Conservation (phyloP, 257 asterid species). For the Ophiorrhiza pumila region DNA sequence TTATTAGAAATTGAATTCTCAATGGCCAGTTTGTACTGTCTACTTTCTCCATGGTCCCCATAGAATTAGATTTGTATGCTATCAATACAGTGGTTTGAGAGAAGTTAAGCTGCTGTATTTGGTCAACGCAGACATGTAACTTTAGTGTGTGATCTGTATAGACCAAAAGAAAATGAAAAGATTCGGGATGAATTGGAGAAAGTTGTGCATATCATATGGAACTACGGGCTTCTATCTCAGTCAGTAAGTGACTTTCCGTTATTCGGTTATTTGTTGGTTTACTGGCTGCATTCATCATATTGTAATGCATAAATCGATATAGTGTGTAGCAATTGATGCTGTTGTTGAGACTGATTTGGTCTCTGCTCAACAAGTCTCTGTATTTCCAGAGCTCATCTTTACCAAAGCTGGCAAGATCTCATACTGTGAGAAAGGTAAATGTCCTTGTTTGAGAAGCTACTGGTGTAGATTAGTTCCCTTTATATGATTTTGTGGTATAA, state of each 20-base stretch:
- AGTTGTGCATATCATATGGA: conserved; percentile 86
- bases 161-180: conserved; percentile 78
- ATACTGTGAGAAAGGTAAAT: conserved; percentile 78
- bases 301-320: conserved; percentile 25
- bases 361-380: conserved; percentile 64
- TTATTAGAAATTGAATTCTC: too few relatives aligned
- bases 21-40: too few relatives aligned
- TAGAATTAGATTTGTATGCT: too few relatives aligned
- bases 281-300: conserved; percentile 11
- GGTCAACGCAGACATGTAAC: conserved; percentile 51
- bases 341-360: conserved; percentile 67
- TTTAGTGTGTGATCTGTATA: too few relatives aligned
- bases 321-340: conserved; percentile 93
- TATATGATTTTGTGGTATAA: neutral
- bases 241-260: conserved; percentile 47
- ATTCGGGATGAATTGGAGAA: conserved; percentile 67
- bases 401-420: conserved; percentile 77
- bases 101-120: too few relatives aligned
- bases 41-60: too few relatives aligned
- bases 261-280: neutral
- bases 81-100: too few relatives aligned
- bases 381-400: conserved; percentile 84
- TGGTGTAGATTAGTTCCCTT: neutral
- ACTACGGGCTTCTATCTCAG: conserved; percentile 88
- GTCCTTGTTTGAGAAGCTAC: neutral